These are phyloP conservation scores for Fusarium coicis DNA, from an alignment of 2,329 filamentous ascomycete genomes.

Conservation along the genomic window DNA sequence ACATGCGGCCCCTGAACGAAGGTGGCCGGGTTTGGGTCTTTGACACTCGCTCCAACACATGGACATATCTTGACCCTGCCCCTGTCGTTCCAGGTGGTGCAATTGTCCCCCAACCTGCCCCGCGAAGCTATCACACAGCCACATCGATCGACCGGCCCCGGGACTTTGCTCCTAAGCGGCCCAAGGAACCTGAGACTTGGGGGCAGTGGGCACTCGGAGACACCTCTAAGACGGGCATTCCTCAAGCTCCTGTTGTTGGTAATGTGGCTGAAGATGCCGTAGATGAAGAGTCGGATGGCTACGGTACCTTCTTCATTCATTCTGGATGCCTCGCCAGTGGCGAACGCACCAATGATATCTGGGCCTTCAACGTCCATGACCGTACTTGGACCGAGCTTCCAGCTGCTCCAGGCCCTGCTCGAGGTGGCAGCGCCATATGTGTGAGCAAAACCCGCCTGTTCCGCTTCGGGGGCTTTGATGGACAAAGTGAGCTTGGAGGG, in stretches of 20 bases:
- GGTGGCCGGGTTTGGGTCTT: conserved; percentile 80
- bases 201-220: conserved; percentile 67
- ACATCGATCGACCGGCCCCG: conserved; percentile 67
- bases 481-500: conserved; percentile 74
- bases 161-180: conserved; percentile 55
- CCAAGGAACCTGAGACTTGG: conserved; percentile 58
- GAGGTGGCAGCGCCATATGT: conserved; percentile 76
- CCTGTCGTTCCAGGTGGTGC: conserved; percentile 55
- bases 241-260: conserved; percentile 69
- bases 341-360: conserved; percentile 73
- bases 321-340: conserved; percentile 76
- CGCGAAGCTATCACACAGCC: conserved; percentile 78
- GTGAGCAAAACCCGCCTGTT: conserved; percentile 73
- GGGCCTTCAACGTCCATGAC: conserved; percentile 77
- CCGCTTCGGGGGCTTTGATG: conserved; percentile 85
- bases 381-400: conserved; percentile 75
- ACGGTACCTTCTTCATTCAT: conserved; percentile 78
- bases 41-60: conserved; percentile 70
- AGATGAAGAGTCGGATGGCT: conserved; percentile 70
- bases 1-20: conserved; percentile 79
- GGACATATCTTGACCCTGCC: conserved; percentile 72
- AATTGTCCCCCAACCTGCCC: conserved; percentile 61
- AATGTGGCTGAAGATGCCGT: conserved; percentile 66
- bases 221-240: conserved; percentile 63
- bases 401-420: conserved; percentile 71